phyloP scores from a whole-genome alignment of 2,329 filamentous ascomycete species.

The Monilinia polystroma region DNA sequence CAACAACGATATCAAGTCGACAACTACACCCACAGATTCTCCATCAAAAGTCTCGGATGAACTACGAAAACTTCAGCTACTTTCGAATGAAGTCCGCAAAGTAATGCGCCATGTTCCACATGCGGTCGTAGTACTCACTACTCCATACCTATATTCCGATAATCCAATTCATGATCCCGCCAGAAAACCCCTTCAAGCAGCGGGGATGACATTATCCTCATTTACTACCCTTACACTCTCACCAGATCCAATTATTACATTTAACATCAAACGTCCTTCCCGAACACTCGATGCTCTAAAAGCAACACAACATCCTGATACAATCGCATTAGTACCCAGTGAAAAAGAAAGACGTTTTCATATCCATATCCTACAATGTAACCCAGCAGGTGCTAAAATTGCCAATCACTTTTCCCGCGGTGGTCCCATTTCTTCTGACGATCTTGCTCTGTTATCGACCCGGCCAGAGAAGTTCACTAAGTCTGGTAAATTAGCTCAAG shows the following conservation, averaged over 20 bases:
- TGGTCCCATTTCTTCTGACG: conserved; percentile 14
- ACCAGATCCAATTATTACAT: conserved; percentile 38
- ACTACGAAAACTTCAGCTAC: conserved; percentile 17
- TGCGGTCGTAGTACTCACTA: conserved; percentile 37
- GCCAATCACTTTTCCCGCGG: conserved; percentile 35
- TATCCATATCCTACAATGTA: conserved; percentile 16
- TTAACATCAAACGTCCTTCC: conserved; percentile 40
- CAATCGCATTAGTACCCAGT: not conserved
- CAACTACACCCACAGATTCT: not conserved
- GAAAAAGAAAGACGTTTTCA: not conserved
- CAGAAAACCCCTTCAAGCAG: conserved; percentile 11
- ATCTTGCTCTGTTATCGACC: not conserved
- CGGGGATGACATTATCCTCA: conserved; percentile 40
- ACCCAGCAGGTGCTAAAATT: conserved; percentile 29
- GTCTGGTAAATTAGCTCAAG: not conserved
- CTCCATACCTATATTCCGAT: conserved; percentile 12
- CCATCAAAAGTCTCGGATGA: not conserved
- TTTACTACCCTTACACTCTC: conserved; percentile 38
- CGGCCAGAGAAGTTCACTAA: not conserved
- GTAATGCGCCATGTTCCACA: conserved; percentile 38
- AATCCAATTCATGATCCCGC: no score
- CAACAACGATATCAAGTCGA: not conserved
- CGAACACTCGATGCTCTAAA: conserved; percentile 34
- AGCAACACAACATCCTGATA: conserved; percentile 27
- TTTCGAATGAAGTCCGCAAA: conserved; percentile 30